phyloP scores from a whole-genome alignment of 805 yeast species.

The Yarrowia yakushimensis region DNA sequence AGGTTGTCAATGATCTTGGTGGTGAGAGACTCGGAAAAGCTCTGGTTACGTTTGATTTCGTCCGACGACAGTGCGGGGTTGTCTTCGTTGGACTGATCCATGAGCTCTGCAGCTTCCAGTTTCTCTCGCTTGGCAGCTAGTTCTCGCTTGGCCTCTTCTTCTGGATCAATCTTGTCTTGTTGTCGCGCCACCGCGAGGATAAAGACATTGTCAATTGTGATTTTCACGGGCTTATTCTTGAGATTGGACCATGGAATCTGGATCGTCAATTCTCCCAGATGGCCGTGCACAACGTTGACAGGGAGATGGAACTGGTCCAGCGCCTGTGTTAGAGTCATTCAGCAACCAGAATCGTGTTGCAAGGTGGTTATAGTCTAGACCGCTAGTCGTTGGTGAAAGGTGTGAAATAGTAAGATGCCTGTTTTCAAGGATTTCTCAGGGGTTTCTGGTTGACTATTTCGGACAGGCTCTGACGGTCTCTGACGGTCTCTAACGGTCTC shows the following conservation, averaged over 20 bases:
- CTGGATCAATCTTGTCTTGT: slow-evolving; percentile 56
- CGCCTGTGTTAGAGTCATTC: slow-evolving; percentile 42
- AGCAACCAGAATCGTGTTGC: too few species aligned
- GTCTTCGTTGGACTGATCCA: slow-evolving; percentile 45
- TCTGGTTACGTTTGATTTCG: slow-evolving; percentile 54
- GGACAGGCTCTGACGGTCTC: too few species aligned
- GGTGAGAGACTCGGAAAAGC: slow-evolving; percentile 80
- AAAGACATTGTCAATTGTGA: slow-evolving; percentile 81
- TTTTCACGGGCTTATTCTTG: slow-evolving; percentile 86
- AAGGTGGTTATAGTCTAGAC: too few species aligned
- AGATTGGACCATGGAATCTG: slow-evolving; percentile 97
- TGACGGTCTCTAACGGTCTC: too few species aligned
- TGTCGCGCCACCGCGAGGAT: slow-evolving; percentile 74
- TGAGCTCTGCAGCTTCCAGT: slow-evolving; percentile 59
- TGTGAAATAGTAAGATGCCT: too few species aligned
- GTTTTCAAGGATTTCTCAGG: too few species aligned
- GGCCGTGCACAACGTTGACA: slow-evolving; percentile 82
- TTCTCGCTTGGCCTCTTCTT: slow-evolving; percentile 56
- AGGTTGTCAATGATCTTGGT: slow-evolving; percentile 90
- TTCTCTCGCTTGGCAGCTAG: slow-evolving; percentile 64
- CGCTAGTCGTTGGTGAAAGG: too few species aligned
- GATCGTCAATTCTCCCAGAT: slow-evolving; percentile 79
- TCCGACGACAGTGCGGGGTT: slow-evolving; percentile 35
- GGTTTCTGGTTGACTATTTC: too few species aligned
- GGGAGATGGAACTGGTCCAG: slow-evolving; percentile 84